Percentiles rank a stretch among this genome's conserved stretches.
Evolutionary conservation across 352 stramenopile species (phyloP).

Genomic region (Phytophthora pini): DNA sequence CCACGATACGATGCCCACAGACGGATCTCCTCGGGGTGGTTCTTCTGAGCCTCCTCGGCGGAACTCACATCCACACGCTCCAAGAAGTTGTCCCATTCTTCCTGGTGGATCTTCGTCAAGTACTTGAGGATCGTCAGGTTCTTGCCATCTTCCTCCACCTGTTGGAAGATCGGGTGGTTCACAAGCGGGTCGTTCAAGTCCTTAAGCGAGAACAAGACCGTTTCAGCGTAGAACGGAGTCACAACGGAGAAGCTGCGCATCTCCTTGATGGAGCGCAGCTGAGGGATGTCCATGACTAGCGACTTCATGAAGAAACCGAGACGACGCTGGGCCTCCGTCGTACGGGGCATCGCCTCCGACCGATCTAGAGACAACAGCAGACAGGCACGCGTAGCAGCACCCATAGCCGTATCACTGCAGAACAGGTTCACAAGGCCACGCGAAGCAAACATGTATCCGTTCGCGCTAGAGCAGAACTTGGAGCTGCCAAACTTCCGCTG

Average conservation of each 20-base stretch:
- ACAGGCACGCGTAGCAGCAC: constrained; percentile 68
- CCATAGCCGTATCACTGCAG: constrained; percentile 76
- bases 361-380: constrained; percentile 71
- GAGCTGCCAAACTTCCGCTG: constrained; percentile 80
- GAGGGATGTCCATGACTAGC: constrained; percentile 85
- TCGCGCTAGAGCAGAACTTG: constrained; percentile 75
- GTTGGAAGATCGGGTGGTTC: constrained; percentile 87
- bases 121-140: constrained; percentile 90
- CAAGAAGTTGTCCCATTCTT: constrained; percentile 89
- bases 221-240: constrained; percentile 86
- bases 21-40: constrained; percentile 78
- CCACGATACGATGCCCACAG: constrained; percentile 85
- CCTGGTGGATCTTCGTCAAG: constrained; percentile 83
- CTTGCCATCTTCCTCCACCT: constrained; percentile 85
- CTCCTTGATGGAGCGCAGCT: constrained; percentile 82
- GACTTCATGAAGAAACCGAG: constrained; percentile 91
- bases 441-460: constrained; percentile 73
- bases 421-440: constrained; percentile 78
- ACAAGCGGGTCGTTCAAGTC: constrained; percentile 84
- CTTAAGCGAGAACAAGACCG: constrained; percentile 79
- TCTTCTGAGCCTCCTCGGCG: constrained; percentile 73
- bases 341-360: constrained; percentile 73
- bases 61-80: constrained; percentile 81
- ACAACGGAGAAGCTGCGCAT: constrained; percentile 89
- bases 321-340: constrained; percentile 69